phyloP scores from a whole-genome alignment of 139 green algal species.

The Medakamo hakoo region DNA sequence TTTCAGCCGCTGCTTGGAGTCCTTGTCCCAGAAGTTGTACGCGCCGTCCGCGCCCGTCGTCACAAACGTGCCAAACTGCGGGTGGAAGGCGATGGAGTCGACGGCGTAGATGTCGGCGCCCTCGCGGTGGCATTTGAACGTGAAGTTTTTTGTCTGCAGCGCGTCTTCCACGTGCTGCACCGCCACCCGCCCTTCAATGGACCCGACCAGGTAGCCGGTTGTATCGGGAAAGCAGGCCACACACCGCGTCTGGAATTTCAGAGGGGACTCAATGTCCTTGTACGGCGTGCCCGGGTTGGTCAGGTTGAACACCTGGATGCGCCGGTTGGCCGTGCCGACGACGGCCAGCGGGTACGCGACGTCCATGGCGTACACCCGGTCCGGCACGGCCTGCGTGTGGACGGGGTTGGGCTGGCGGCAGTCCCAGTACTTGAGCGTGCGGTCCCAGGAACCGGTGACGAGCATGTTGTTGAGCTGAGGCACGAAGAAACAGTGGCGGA shows the following conservation, averaged over 20 bases:
- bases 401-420: slow-evolving; percentile 39
- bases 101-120: slow-evolving; percentile 83
- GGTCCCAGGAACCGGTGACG: slow-evolving; percentile 51
- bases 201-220: slow-evolving; percentile 80
- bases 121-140: slow-evolving; percentile 83
- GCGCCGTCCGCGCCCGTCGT: slow-evolving; percentile 78
- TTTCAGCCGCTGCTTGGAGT: slow-evolving; percentile 93
- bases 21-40: slow-evolving; percentile 99
- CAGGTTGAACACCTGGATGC: slow-evolving; percentile 65
- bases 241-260: slow-evolving; percentile 96
- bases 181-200: slow-evolving; percentile 84
- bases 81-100: slow-evolving; percentile 89
- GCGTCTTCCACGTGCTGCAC: slow-evolving; percentile 89
- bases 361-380: slow-evolving; percentile 78
- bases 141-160: slow-evolving; percentile 74
- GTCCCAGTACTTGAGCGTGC: slow-evolving; percentile 63
- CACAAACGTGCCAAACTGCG: slow-evolving; percentile 73
- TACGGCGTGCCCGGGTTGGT: slow-evolving; percentile 41
- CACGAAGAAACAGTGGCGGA: slow-evolving; percentile 53
- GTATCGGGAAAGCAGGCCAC: slow-evolving; percentile 71
- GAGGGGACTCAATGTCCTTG: slow-evolving; percentile 70
- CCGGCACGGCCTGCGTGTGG: slow-evolving; percentile 57
- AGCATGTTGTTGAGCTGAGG: slow-evolving; percentile 62
- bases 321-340: slow-evolving; percentile 47
- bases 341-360: slow-evolving; percentile 51